Evolutionary conservation across 2,329 filamentous ascomycete species (phyloP), one percentile per base, ranked within the genome.

Genomic region (Microdochium bolleyi): DNA sequence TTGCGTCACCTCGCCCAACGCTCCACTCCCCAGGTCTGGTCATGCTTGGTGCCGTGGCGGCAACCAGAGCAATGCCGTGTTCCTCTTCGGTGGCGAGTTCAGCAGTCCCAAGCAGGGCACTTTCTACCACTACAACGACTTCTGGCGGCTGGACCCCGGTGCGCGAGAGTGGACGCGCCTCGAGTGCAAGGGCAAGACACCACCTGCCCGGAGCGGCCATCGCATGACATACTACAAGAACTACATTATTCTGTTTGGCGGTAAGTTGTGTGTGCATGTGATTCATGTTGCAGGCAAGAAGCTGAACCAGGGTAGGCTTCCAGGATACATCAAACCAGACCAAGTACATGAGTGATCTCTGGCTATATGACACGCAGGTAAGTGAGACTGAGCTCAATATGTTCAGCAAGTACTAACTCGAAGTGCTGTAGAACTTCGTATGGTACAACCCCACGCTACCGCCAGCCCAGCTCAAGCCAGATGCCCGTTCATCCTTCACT

Each of bases 121-220:
- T 0, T 99, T 99, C 64, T 96, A 99, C 69, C 94, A 99, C 70
- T 99, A 99, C 73, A 96, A 95, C 64, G 94, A 97, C 72, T 97
- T 99, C 68, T 99, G 94, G 92, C 80, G 87, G 50, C 79, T 97
- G 46, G 92, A 97, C 64, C 88, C 92, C 0, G 80, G 79, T 9
- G 85, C 82, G 8, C 80, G 91, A 61, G 94, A 99, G 73, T 99
- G 94, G 94, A 88, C 84, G 53, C 87, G 92, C 56, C 77, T 99
- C 32, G 94, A 99, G 68, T 79, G 78, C 61, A 82, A 82, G 73
- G 88, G 88, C 54, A 89, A 88, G 68, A 79, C 80, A 34, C 92
- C 92, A 38, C 87, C 89, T 2, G 91, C 92, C 2, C 79, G 94
- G 58, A 95, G 89, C 67, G 94, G 94, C 3, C 92, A 96, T 69